Percentiles rank a stretch among this genome's conserved stretches.
Evolutionary conservation across 352 stramenopile genomes (phyloP).

Genomic region (Poterioochromonas sp.): DNA sequence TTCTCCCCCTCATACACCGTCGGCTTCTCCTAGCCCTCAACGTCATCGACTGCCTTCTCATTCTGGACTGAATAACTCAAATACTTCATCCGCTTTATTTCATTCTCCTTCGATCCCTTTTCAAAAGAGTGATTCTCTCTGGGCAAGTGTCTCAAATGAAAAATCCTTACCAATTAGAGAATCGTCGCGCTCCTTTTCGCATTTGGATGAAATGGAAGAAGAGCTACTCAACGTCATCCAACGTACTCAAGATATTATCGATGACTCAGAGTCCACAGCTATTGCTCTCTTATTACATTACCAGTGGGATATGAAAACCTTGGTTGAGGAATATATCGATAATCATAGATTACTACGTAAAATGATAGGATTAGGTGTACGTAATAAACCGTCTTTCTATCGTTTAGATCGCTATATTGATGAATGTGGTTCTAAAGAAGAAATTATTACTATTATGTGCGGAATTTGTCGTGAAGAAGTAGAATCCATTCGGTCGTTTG

Average conservation of each 20-base stretch:
- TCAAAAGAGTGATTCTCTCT: slow-evolving; percentile 3
- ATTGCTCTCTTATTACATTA: slow-evolving; percentile 5
- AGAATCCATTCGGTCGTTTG: not conserved
- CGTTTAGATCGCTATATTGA: not conserved
- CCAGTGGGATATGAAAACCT: slow-evolving; percentile 6
- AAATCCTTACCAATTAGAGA: not conserved
- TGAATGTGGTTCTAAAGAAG: not conserved
- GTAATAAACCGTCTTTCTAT: slow-evolving; percentile 15
- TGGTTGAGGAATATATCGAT: slow-evolving; percentile 20
- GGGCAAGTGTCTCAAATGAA: slow-evolving; percentile 19
- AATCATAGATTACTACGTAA: not conserved
- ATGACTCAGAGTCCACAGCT: slow-evolving; percentile 9
- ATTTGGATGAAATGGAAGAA: not conserved
- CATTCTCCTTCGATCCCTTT: not conserved
- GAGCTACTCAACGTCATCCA: not conserved
- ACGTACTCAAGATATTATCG: not conserved
- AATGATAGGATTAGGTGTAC: not conserved
- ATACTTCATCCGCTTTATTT: no score
- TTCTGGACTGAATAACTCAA: no score
- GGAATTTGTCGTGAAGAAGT: not conserved
- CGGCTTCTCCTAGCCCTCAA: no score
- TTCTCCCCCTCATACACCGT: no score
- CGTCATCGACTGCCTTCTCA: no score
- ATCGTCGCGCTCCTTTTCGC: not conserved
- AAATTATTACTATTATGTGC: not conserved